Evolutionary conservation across 768 basidiomycete genomes (phyloP), one percentile per base, ranked within the genome.

Genomic region (Boletus subparvulus): DNA sequence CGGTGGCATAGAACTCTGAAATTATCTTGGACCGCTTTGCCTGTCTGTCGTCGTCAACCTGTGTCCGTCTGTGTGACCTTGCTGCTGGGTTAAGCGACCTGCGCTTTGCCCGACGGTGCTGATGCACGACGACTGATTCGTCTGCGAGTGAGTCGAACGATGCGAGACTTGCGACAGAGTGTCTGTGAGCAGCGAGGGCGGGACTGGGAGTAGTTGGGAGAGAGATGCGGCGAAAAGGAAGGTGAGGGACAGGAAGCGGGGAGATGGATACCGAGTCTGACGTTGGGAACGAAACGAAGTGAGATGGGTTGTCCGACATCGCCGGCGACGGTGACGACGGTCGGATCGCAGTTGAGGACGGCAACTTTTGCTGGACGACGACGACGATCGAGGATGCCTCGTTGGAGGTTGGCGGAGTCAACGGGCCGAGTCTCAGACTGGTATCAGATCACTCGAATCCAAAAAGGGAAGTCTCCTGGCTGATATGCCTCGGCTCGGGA

Each of bases 1-100:
- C 92, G 0, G 92, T 93, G 54, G 88, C 84, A 61, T 83, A 85
- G 60, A 94, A 87, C 67, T 94, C 92, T 43, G 83, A 78, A n/a
- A 92, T 78, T 37, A 94, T 79, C 69, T 84, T 90, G 44, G 79
- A 73, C 47, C 87, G 76, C 68, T 87, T 93, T 40, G 73, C 72
- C 44, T 80, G 76, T 47, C 73, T 74, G 46, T 78, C 77, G 47
- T 83, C 79, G 63, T 84, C 77, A 2, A 74, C 62, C 13, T 78
- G 78, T 55, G 73, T 77, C 19, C 71, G 61, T 50, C 61, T 75
- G 24, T 64, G 65, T 13, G 67, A 35, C 33, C 59, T 58, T 32
- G 61, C 47, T 11, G 53, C 39, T 7, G 57, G 65, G 33, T 71
- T 73, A 16, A 71, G 65, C 61, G 70, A 71, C 69, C 71, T 72